These are phyloP conservation scores for Boletus subparvulus DNA, from an alignment of 768 basidiomycete species.

Conservation along the genomic window DNA sequence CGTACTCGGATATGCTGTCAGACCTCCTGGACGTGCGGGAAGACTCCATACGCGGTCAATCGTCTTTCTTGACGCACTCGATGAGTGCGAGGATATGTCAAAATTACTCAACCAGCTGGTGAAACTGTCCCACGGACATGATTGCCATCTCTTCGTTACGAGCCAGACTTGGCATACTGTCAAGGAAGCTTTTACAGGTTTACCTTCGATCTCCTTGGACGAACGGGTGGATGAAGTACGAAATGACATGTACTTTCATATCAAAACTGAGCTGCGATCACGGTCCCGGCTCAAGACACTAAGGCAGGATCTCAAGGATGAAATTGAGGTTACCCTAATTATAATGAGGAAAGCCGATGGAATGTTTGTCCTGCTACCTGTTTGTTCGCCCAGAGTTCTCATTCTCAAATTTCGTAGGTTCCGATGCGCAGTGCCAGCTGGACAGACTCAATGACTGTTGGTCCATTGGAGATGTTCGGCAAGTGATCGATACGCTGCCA, in stretches of 20 bases:
- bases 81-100: constrained; percentile 6
- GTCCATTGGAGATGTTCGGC: not conserved
- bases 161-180: not conserved
- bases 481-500: not conserved
- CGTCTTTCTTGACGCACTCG: constrained; percentile 11
- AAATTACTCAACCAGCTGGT: not conserved
- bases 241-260: no score
- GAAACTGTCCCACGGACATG: not conserved
- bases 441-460: not conserved
- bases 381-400: no score
- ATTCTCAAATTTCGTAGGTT: not conserved
- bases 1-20: not conserved
- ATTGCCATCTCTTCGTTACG: constrained; percentile 5
- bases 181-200: not conserved
- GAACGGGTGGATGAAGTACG: not conserved
- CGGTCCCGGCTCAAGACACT: not conserved
- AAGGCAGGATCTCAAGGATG: not conserved
- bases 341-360: not conserved
- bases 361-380: not conserved
- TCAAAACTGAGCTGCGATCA: no score
- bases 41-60: not conserved
- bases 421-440: not conserved
- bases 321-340: not conserved
- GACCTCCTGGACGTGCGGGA: not conserved
- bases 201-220: not conserved